A percentile compares a stretch with the other conserved stretches of the same genome.
Conservation (phyloP, 495 filamentous ascomycete genomes). For the Elaphomyces granulatus region DNA sequence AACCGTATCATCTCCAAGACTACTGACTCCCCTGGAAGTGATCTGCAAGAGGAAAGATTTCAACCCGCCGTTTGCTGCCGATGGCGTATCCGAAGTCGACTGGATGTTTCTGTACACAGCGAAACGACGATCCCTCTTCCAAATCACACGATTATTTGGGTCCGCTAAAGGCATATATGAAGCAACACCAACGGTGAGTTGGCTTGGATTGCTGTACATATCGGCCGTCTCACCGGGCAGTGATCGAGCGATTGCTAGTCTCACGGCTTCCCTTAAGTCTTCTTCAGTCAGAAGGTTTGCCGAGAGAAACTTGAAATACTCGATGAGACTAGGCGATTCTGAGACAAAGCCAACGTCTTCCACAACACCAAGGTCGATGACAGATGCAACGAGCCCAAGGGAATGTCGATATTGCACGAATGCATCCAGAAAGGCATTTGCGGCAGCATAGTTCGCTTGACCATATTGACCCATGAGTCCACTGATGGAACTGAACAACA, state of each 20-base stretch:
- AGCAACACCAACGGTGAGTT: slow-evolving; percentile 6
- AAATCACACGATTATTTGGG: slow-evolving; percentile 9
- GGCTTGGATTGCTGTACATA: slow-evolving; percentile 2
- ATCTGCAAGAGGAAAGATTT: slow-evolving; percentile 6
- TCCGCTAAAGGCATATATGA: slow-evolving; percentile 1
- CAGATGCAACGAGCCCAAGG: slow-evolving; percentile 8
- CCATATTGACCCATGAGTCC: slow-evolving; percentile 11
- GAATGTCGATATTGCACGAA: slow-evolving; percentile 14
- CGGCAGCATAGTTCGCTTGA: slow-evolving; percentile 17
- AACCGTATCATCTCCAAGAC: slow-evolving; percentile 2
- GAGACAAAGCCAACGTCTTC: slow-evolving; percentile 16
- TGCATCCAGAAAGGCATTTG: slow-evolving; percentile 16
- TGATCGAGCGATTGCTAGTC: background rate
- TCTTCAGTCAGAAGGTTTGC: background rate
- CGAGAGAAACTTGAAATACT: background rate
- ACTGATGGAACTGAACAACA: slow-evolving; percentile 9
- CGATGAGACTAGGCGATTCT: slow-evolving; percentile 1
- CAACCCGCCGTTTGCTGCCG: background rate
- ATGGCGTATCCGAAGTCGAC: background rate
- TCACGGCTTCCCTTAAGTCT: background rate
- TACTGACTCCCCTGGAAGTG: slow-evolving; percentile 1
- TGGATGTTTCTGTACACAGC: slow-evolving; percentile 14
- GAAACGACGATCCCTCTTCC: slow-evolving; percentile 16
- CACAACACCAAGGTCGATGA: slow-evolving; percentile 12
- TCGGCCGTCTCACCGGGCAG: background rate